Evolutionary conservation across 2,329 filamentous ascomycete genomes (phyloP).

Genomic region (Claviceps sp.): DNA sequence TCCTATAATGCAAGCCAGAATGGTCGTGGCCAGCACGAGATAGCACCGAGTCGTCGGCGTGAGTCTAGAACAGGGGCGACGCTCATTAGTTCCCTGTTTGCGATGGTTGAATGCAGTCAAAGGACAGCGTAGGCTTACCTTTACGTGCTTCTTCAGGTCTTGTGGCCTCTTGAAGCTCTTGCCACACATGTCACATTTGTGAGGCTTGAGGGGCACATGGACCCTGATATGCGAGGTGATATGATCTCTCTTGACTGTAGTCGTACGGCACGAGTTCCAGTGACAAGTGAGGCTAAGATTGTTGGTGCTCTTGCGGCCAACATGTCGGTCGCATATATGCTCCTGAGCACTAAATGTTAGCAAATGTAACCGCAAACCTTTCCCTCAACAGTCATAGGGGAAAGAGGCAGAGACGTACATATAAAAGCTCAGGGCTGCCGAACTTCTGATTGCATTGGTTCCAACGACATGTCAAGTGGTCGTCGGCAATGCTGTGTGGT

Average conservation of each 20-base stretch:
- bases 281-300: slow-evolving; percentile 95
- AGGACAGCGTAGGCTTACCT: slow-evolving; percentile 32
- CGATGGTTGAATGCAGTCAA: neutral
- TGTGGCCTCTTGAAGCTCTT: slow-evolving; percentile 99
- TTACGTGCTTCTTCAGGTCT: slow-evolving; percentile 98
- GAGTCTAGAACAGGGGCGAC: slow-evolving; percentile 40
- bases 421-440: slow-evolving; percentile 41
- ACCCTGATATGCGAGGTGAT: slow-evolving; percentile 98
- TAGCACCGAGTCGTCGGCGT: slow-evolving; percentile 84
- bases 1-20: slow-evolving; percentile 40
- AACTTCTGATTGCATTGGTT: slow-evolving; percentile 46
- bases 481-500: slow-evolving; percentile 29
- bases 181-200: slow-evolving; percentile 97
- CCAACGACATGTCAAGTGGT: slow-evolving; percentile 49
- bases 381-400: too few species aligned
- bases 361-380: neutral
- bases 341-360: slow-evolving; percentile 45
- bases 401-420: slow-evolving; percentile 31
- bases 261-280: slow-evolving; percentile 92
- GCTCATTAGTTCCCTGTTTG: slow-evolving; percentile 10
- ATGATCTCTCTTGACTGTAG: slow-evolving; percentile 96
- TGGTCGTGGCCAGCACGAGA: slow-evolving; percentile 39
- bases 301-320: slow-evolving; percentile 97
- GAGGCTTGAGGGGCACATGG: slow-evolving; percentile 95
- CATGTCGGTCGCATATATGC: slow-evolving; percentile 95